Percentiles rank a stretch among this genome's conserved stretches.
Evolutionary conservation across 1,139 yeast genomes (phyloP).

Genomic region (Nadsonia commutata): DNA sequence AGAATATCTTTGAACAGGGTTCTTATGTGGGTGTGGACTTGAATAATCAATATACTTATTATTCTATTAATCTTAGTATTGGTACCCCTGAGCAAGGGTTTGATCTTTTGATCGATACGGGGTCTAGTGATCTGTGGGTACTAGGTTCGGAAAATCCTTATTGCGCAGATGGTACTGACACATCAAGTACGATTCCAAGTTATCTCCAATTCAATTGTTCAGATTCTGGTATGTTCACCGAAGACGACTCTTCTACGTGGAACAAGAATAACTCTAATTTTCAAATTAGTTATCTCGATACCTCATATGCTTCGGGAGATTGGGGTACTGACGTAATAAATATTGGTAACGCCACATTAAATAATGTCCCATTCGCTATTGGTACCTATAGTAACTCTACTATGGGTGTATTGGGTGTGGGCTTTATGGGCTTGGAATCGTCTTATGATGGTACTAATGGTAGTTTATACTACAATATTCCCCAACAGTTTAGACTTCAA

Average conservation of each 20-base stretch:
- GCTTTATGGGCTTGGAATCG: slow-evolving; percentile 30
- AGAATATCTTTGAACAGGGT: background rate
- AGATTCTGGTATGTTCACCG: slow-evolving; percentile 12
- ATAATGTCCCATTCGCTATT: slow-evolving; percentile 31
- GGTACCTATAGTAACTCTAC: slow-evolving; percentile 30
- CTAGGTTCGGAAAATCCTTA: slow-evolving; percentile 22
- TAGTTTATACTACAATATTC: slow-evolving; percentile 12
- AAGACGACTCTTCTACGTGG: slow-evolving; percentile 12
- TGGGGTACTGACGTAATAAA: slow-evolving; percentile 34
- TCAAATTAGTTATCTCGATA: slow-evolving; percentile 8
- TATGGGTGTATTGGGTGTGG: slow-evolving; percentile 40
- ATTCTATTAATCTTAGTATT: slow-evolving; percentile 19
- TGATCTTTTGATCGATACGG: slow-evolving; percentile 38
- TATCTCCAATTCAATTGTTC: slow-evolving; percentile 9
- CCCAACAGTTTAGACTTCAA: slow-evolving; percentile 6
- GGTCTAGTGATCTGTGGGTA: slow-evolving; percentile 60
- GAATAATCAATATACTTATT: slow-evolving; percentile 5
- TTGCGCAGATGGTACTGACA: slow-evolving; percentile 9
- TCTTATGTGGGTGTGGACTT: background rate
- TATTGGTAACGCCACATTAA: slow-evolving; percentile 26
- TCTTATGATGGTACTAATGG: slow-evolving; percentile 12
- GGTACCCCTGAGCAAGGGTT: slow-evolving; percentile 16
- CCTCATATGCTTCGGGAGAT: slow-evolving; percentile 22
- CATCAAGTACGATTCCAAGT: slow-evolving; percentile 8
- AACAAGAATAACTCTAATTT: slow-evolving; percentile 9